Base-by-base conservation (phyloP, 306 rosid species). In the Ormosia emarginata region DNA sequence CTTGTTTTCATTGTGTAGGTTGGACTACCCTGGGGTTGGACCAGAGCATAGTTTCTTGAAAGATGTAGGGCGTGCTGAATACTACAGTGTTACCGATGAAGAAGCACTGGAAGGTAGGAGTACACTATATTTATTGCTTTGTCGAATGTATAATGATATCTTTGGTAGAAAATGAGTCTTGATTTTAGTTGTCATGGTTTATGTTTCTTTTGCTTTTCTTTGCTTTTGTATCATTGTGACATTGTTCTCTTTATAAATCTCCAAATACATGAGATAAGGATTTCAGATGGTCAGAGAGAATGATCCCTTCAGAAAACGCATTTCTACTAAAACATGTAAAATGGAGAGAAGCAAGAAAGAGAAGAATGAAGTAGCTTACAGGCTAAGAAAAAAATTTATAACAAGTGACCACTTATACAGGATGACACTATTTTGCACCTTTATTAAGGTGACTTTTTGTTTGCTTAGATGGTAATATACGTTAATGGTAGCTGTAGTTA, bases 1-100 rank as follows among this genome's bases (percentile, higher is more conserved):
- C 24, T 24, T 24, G 24, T 24, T 24, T 24, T 24, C 24, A 24
- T 24, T 24, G 24, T 24, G 24, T 24, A 24, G 24, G 24, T 24
- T 95, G 98, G 98, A 95, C 87, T 95, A 95, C 89, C 99, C 98
- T 39, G 98, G 99, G 69, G 99, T 95, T 86, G 98, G 99, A 77
- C 99, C 98, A 3, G 98, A 95, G 90, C 98, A 95, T 63, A 95
- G 99, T 80, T 95, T 87, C 82, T 87, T 93, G 81, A 95, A 95
- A 82, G 98, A 95, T 75, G 3, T 55, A 8, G 86, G 90, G 2
- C 98, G 99, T 13, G 99, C 92, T 57, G 96, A 95, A 61, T 95
- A 95, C 78, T 78, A 88, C 75, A 79, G 94, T 59, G 81, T 95
- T 78, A 92, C 94, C 0, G 99, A 95, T 76, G 94, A 90, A 11